Conservation (phyloP, 306 rosid genomes). For the Prunus mira region DNA sequence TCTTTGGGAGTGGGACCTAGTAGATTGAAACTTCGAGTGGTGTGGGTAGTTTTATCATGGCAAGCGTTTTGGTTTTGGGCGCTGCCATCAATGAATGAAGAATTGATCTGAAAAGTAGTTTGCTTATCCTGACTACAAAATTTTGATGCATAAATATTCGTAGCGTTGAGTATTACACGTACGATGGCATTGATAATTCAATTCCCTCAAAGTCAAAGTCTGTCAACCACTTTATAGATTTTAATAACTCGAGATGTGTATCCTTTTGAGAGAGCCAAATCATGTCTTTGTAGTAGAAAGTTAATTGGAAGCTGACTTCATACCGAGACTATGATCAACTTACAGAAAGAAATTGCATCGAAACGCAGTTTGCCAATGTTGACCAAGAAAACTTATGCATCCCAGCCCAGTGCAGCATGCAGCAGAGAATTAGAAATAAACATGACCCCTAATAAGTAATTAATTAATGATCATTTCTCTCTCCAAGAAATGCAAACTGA, state of each 20-base stretch:
- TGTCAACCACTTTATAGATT: slow-evolving; percentile 1
- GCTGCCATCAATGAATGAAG: not conserved
- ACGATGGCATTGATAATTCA: not conserved
- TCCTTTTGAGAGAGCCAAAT: not conserved
- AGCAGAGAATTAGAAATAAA: not conserved
- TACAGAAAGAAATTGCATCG: not conserved
- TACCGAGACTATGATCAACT: not conserved
- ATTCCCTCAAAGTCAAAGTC: not conserved
- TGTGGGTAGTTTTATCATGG: not conserved
- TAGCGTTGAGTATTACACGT: not conserved
- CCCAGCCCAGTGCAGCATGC: not conserved
- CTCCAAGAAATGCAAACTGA: too few relatives aligned
- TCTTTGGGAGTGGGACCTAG: not conserved
- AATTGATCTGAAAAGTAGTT: not conserved
- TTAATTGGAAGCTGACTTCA: not conserved
- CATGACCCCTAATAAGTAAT: too few relatives aligned
- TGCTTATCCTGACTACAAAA: not conserved
- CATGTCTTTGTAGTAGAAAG: not conserved
- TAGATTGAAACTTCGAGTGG: not conserved
- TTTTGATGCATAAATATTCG: not conserved
- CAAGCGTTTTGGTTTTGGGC: not conserved
- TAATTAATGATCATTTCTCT: too few relatives aligned
- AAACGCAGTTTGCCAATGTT: slow-evolving; percentile 6
- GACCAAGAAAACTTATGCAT: not conserved
- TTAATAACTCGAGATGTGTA: not conserved